Percentiles rank a stretch among this genome's conserved stretches.
Evolutionary conservation across 2,329 filamentous ascomycete genomes (phyloP).

Genomic region (Albifimbria verrucaria): DNA sequence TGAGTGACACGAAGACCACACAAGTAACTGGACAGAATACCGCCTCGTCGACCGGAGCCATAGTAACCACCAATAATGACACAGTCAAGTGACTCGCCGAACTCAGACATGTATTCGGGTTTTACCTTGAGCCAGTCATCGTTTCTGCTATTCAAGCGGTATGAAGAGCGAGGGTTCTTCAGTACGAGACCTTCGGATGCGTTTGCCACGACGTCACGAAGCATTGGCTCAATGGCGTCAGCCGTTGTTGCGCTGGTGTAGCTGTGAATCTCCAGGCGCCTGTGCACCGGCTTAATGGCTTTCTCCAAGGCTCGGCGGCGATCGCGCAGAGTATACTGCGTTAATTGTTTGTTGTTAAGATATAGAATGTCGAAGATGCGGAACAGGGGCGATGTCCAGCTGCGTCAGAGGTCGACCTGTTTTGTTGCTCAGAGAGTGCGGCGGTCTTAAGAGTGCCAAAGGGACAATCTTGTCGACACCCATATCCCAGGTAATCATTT

Average conservation of each 20-base stretch:
- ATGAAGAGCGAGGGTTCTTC: slow-evolving; percentile 87
- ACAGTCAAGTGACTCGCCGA: slow-evolving; percentile 89
- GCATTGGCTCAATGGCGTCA: slow-evolving; percentile 71
- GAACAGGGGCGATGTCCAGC: slow-evolving; percentile 65
- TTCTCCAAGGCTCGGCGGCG: slow-evolving; percentile 71
- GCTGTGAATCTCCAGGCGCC: slow-evolving; percentile 78
- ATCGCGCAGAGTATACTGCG: slow-evolving; percentile 78
- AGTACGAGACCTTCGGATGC: slow-evolving; percentile 87
- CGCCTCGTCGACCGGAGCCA: slow-evolving; percentile 81
- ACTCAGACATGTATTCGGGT: slow-evolving; percentile 96
- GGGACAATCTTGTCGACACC: slow-evolving; percentile 75
- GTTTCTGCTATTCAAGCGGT: slow-evolving; percentile 83
- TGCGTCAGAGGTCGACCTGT: slow-evolving; percentile 51
- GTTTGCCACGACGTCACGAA: slow-evolving; percentile 81
- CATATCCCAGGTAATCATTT: slow-evolving; percentile 99
- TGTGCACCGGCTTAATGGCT: slow-evolving; percentile 66
- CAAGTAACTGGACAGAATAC: slow-evolving; percentile 80
- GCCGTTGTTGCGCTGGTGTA: slow-evolving; percentile 64
- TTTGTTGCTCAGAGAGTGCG: slow-evolving; percentile 71
- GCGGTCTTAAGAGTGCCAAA: slow-evolving; percentile 95
- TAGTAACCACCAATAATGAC: slow-evolving; percentile 90
- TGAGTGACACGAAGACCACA: slow-evolving; percentile 79
- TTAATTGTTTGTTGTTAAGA: slow-evolving; percentile 77
- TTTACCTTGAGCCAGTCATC: slow-evolving; percentile 99
- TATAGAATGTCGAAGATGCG: slow-evolving; percentile 89